These are phyloP conservation scores for Penicillium vulpinum DNA, from an alignment of 2,329 filamentous ascomycete genomes.

Conservation along the genomic window DNA sequence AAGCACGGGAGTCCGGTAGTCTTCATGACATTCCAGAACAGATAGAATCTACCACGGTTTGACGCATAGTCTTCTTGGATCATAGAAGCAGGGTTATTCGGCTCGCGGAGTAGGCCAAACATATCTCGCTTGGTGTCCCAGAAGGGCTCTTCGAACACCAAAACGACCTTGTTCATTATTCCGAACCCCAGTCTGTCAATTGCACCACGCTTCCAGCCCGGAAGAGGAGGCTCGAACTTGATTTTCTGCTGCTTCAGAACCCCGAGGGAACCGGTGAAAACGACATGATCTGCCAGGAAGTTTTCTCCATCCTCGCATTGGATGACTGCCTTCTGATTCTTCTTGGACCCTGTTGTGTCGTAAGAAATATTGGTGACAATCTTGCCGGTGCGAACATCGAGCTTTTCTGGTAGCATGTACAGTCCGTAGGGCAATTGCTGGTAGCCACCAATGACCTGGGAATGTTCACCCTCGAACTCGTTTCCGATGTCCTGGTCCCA, in stretches of 20 bases:
- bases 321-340: conserved; percentile 57
- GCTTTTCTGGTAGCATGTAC: conserved; percentile 70
- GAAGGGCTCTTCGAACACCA: conserved; percentile 86
- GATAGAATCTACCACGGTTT: conserved; percentile 86
- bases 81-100: conserved; percentile 67
- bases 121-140: conserved; percentile 91
- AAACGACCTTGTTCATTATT: conserved; percentile 88
- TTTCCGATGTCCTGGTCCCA: conserved; percentile 99
- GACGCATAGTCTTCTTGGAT: conserved; percentile 75
- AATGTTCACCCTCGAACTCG: conserved; percentile 93
- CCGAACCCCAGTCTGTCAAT: conserved; percentile 88
- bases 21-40: conserved; percentile 95
- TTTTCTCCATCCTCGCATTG: conserved; percentile 75
- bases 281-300: conserved; percentile 84
- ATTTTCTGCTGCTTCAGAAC: conserved; percentile 80
- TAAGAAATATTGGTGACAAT: conserved; percentile 74
- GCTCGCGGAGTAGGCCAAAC: conserved; percentile 83
- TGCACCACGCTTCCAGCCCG: conserved; percentile 77
- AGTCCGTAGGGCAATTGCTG: conserved; percentile 89
- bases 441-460: conserved; percentile 90
- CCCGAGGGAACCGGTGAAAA: conserved; percentile 85
- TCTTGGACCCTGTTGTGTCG: conserved; percentile 41
- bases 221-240: conserved; percentile 86
- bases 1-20: conserved; percentile 85
- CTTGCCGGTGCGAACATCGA: conserved; percentile 74